These are phyloP conservation scores for Perkinsela sp. DNA, from an alignment of 208 protist species.

Conservation along the genomic window DNA sequence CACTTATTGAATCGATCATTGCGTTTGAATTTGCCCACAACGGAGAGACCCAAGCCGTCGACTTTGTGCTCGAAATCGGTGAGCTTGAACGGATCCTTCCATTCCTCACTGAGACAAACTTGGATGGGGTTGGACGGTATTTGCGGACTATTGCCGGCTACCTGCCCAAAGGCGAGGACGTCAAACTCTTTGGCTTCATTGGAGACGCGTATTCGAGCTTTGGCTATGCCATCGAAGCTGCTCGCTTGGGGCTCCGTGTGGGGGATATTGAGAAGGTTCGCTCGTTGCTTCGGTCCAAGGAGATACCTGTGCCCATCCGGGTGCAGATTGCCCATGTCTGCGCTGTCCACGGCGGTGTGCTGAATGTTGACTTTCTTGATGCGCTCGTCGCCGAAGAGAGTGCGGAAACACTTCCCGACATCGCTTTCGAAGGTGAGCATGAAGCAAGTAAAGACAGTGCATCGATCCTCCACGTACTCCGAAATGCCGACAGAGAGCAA, in stretches of 20 bases:
- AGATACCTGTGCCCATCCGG: conserved; percentile 11
- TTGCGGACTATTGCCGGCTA: conserved; percentile 68
- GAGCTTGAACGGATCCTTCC: conserved; percentile 49
- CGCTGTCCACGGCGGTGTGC: conserved; percentile 43
- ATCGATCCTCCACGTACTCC: conserved; percentile 22
- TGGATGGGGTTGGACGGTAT: conserved; percentile 79
- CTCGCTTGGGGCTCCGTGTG: conserved; percentile 56
- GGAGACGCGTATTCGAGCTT: conserved; percentile 73
- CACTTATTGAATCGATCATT: conserved; percentile 72
- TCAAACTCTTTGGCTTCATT: conserved; percentile 48
- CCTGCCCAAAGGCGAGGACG: conserved; percentile 76
- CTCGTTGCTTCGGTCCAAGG: conserved; percentile 42
- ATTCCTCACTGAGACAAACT: conserved; percentile 74
- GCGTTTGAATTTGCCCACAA: conserved; percentile 79
- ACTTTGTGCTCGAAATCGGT: conserved; percentile 89
- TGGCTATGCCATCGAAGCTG: conserved; percentile 50
- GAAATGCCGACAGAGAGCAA: conserved; percentile 76
- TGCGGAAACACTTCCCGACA: conserved; percentile 2
- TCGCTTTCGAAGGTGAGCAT: background rate
- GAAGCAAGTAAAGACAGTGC: too few species aligned
- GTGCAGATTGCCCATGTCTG: conserved; percentile 78
- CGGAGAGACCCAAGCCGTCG: conserved; percentile 87
- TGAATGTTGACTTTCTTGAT: conserved; percentile 51
- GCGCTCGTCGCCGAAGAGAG: conserved; percentile 47
- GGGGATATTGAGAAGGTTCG: conserved; percentile 33